Evolutionary conservation across 257 asterid genomes (phyloP).

Genomic region (Lantana camara): DNA sequence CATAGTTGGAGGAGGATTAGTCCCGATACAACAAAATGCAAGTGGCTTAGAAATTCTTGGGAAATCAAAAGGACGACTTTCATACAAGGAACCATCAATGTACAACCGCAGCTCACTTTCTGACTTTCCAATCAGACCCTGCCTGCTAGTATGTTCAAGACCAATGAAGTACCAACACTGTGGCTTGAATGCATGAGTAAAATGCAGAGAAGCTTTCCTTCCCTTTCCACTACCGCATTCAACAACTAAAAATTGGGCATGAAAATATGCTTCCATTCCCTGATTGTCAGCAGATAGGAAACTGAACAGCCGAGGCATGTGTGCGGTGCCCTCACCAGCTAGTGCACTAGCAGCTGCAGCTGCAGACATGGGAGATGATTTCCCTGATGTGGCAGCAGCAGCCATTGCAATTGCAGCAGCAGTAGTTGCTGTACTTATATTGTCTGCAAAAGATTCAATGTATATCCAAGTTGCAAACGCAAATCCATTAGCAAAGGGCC

Average conservation of each 20-base stretch:
- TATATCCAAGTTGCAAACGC: conserved; percentile 98
- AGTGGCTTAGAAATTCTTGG: conserved; percentile 98
- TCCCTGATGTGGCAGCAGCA: conserved; percentile 97
- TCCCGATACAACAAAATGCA: conserved; percentile 97
- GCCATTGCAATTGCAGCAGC: conserved; percentile 99
- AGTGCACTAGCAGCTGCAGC: conserved; percentile 99
- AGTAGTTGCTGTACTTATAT: conserved; percentile 93
- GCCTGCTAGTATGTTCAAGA: conserved; percentile 91
- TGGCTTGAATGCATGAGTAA: conserved; percentile 96
- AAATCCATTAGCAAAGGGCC: conserved; percentile 95
- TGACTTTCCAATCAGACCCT: conserved; percentile 92
- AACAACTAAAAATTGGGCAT: conserved; percentile 94
- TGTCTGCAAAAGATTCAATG: conserved; percentile 97
- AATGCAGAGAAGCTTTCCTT: conserved; percentile 93
- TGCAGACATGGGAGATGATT: conserved; percentile 97
- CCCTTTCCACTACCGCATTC: conserved; percentile 98
- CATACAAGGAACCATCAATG: conserved; percentile 85
- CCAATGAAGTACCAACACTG: conserved; percentile 97
- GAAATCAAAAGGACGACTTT: conserved; percentile 92
- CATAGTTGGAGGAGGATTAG: conserved; percentile 99
- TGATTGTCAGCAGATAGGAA: conserved; percentile 96
- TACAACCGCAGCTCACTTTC: conserved; percentile 94
- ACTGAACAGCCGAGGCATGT: conserved; percentile 98
- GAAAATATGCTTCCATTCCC: conserved; percentile 99
- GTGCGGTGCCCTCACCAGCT: conserved; percentile 99